Percentiles rank a stretch among this genome's conserved stretches.
Evolutionary conservation across 2,329 filamentous ascomycete genomes (phyloP).

Genomic region (Zopfia rhizophila): DNA sequence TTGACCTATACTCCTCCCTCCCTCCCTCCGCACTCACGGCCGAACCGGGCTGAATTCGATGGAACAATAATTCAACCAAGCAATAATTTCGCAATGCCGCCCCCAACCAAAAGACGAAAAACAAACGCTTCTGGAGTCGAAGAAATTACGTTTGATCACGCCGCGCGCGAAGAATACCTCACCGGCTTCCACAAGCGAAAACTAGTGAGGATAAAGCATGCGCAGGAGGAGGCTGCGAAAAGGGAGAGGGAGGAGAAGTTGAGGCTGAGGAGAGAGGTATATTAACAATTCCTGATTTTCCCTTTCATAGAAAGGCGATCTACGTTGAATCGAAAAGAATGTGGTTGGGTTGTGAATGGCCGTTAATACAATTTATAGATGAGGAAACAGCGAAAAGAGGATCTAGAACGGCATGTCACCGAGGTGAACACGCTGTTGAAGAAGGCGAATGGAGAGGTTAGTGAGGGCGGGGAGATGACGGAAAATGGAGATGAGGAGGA

Average conservation of each 20-base stretch:
- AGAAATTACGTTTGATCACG: constrained; percentile 85
- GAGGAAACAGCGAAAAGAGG: constrained; percentile 81
- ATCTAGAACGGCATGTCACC: constrained; percentile 83
- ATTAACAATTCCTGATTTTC: constrained; percentile 24
- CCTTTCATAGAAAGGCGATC: not conserved
- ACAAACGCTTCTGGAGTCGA: constrained; percentile 70
- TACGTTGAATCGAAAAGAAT: not conserved
- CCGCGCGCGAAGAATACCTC: constrained; percentile 84
- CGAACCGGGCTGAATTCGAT: too few species aligned
- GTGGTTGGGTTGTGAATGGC: not conserved
- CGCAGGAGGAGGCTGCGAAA: constrained; percentile 82
- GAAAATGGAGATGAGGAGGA: constrained; percentile 56
- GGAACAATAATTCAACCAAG: too few species aligned
- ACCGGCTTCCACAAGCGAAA: constrained; percentile 99
- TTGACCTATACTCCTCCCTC: too few species aligned
- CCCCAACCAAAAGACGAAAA: constrained; percentile 46
- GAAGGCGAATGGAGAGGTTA: constrained; percentile 62
- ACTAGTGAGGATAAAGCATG: constrained; percentile 82
- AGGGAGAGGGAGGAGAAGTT: constrained; percentile 81
- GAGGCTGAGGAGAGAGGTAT: constrained; percentile 78
- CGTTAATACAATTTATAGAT: constrained; percentile 64
- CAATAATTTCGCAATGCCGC: constrained; percentile 26
- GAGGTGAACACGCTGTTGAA: constrained; percentile 77
- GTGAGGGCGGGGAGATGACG: constrained; percentile 50
- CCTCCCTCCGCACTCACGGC: too few species aligned